These are phyloP conservation scores for Chernovozyma sophiae-reginae DNA, from an alignment of 1,139 yeast species.

Conservation along the genomic window DNA sequence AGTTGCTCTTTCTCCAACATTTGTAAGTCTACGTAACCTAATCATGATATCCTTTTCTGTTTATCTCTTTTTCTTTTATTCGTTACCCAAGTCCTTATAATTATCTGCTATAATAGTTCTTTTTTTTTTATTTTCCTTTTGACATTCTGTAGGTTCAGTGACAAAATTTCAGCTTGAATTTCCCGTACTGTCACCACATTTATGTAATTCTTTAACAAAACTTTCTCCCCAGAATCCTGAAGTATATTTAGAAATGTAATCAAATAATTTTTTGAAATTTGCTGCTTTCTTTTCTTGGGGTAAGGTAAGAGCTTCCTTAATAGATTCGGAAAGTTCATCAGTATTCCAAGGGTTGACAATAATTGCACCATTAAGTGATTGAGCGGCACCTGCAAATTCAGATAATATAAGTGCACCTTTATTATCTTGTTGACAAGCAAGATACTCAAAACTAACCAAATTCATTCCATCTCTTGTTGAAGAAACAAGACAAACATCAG, in stretches of 20 bases:
- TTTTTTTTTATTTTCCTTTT: too few relatives aligned
- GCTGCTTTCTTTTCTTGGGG: constrained; percentile 73
- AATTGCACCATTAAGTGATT: constrained; percentile 86
- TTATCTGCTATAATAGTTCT: too few relatives aligned
- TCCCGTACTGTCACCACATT: constrained; percentile 17
- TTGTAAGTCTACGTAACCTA: too few relatives aligned
- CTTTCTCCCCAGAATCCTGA: constrained; percentile 97
- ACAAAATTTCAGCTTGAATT: background rate
- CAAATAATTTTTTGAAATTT: constrained; percentile 79
- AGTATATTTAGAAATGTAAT: constrained; percentile 86
- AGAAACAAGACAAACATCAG: constrained; percentile 89
- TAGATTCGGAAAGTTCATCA: constrained; percentile 84
- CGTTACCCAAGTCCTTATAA: too few relatives aligned
- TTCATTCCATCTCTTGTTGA: constrained; percentile 99
- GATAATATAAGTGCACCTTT: constrained; percentile 84
- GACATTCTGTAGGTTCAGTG: too few relatives aligned
- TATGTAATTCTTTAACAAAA: constrained; percentile 81
- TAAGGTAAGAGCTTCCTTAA: constrained; percentile 81
- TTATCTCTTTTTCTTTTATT: too few relatives aligned
- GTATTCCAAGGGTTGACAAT: constrained; percentile 98
- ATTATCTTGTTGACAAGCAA: constrained; percentile 87
- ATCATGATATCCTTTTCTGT: too few relatives aligned
- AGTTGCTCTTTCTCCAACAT: too few relatives aligned
- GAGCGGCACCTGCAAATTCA: constrained; percentile 99
- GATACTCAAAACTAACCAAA: constrained; percentile 90